Conservation (phyloP, 192 early-diverging fungal genomes). For the Coemansia sp. region DNA sequence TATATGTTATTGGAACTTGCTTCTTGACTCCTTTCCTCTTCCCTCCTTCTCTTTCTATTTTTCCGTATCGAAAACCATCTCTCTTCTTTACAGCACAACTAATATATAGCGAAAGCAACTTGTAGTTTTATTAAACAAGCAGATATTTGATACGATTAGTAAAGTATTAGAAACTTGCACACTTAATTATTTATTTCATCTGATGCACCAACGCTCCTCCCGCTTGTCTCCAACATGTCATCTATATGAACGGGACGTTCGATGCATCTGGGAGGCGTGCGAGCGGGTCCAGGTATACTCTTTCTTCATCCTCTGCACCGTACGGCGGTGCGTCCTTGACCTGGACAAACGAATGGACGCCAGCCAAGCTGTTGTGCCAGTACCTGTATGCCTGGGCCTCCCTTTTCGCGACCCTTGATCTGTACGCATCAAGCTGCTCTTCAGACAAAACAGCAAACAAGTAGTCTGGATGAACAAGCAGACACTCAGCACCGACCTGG, state of each 20-base stretch:
- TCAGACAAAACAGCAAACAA: slow-evolving; percentile 69
- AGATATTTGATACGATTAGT: no score
- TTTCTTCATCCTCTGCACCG: slow-evolving; percentile 66
- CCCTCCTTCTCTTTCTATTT: neutral
- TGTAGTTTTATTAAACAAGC: neutral
- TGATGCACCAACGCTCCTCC: no score
- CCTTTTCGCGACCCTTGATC: slow-evolving; percentile 56
- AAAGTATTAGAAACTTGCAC: no score
- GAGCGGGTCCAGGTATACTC: slow-evolving; percentile 82
- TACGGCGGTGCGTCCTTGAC: slow-evolving; percentile 88
- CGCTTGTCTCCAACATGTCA: no score
- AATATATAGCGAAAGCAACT: neutral
- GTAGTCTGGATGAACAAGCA: slow-evolving; percentile 86
- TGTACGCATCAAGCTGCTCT: slow-evolving; percentile 67
- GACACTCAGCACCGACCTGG: slow-evolving; percentile 87
- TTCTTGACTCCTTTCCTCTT: no score
- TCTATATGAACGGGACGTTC: no score
- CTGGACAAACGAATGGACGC: slow-evolving; percentile 75
- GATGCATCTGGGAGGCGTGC: neutral
- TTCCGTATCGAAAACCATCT: neutral
- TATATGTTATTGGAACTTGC: no score
- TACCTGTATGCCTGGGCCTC: slow-evolving; percentile 79
- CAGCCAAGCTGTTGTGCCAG: slow-evolving; percentile 84
- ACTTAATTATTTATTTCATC: no score
- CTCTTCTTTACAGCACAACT: no score